These are phyloP conservation scores for Hysterangium stoloniferum DNA, from an alignment of 768 basidiomycete genomes.

Conservation along the genomic window DNA sequence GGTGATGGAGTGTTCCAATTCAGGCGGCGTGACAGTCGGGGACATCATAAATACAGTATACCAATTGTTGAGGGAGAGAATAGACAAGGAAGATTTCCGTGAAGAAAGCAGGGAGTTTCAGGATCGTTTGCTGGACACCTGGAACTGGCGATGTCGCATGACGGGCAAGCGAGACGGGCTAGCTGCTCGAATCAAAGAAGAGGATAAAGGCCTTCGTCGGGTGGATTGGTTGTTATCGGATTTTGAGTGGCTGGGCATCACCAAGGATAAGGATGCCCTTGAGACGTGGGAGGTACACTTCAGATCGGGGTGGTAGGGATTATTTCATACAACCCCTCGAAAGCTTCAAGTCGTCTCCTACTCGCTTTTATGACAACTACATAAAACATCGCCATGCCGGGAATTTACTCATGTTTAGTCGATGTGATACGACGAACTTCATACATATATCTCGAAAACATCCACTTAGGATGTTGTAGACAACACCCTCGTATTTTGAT, in stretches of 20 bases:
- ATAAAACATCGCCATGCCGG: too few species aligned
- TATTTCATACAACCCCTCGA: too few species aligned
- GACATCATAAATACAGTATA: background rate
- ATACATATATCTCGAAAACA: too few species aligned
- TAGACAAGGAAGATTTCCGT: background rate
- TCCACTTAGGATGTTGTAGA: too few species aligned
- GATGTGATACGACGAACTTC: too few species aligned
- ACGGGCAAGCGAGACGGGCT: background rate
- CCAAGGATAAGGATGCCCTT: background rate
- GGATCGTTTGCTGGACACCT: background rate
- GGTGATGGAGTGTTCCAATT: background rate
- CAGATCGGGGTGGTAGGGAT: background rate
- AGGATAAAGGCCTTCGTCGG: background rate
- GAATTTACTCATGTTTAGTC: too few species aligned
- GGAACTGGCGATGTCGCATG: background rate
- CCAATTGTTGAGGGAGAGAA: background rate
- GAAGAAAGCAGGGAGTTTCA: background rate
- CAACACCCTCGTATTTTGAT: too few species aligned
- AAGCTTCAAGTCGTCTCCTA: too few species aligned
- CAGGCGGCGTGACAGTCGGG: background rate
- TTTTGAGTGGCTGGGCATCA: background rate
- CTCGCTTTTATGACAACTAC: too few species aligned
- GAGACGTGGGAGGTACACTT: background rate
- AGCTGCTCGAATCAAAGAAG: background rate
- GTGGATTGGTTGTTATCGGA: constrained; percentile 2